Evolutionary conservation across 352 stramenopile genomes (phyloP).

Genomic region (Phytopythium cucurbitacearum): DNA sequence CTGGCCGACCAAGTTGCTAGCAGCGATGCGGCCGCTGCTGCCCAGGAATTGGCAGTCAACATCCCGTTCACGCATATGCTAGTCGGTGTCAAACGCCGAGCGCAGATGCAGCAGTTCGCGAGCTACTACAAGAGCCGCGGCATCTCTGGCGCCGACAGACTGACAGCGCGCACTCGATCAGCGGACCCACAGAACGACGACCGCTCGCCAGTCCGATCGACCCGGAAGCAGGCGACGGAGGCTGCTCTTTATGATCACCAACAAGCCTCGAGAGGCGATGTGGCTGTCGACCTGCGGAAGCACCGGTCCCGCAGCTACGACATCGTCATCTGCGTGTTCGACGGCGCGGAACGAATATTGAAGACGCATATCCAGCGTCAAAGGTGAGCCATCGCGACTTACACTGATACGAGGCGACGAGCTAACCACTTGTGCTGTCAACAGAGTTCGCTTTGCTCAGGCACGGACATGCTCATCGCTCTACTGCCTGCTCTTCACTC

Average conservation of each 20-base stretch:
- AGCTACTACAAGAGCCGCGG: constrained; percentile 63
- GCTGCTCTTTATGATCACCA: too few relatives aligned
- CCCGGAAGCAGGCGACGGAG: too few relatives aligned
- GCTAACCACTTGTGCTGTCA: background rate
- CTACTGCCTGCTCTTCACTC: constrained; percentile 41
- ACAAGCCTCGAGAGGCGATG: too few relatives aligned
- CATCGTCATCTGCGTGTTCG: constrained; percentile 33
- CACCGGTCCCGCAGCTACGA: constrained; percentile 16
- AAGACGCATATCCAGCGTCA: constrained; percentile 10
- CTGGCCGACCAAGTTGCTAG: constrained; percentile 17
- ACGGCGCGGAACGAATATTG: constrained; percentile 16
- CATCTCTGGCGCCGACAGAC: constrained; percentile 51
- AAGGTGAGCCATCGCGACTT: constrained; percentile 9
- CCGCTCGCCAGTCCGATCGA: too few relatives aligned
- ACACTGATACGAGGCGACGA: too few relatives aligned
- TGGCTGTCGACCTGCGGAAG: constrained; percentile 8
- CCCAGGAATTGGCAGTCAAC: constrained; percentile 26
- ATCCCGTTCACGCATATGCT: constrained; percentile 65
- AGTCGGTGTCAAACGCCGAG: constrained; percentile 61
- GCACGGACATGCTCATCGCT: constrained; percentile 40
- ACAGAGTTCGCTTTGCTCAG: constrained; percentile 11
- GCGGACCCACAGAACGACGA: too few relatives aligned
- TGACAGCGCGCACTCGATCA: constrained; percentile 12
- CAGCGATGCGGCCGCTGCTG: background rate
- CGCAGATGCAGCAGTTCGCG: constrained; percentile 63